Percentiles rank a stretch among this genome's conserved stretches.
These are phyloP conservation scores for Saccharomycopsis hybrid DNA, from an alignment of 1,139 yeast species.

Conservation along the genomic window DNA sequence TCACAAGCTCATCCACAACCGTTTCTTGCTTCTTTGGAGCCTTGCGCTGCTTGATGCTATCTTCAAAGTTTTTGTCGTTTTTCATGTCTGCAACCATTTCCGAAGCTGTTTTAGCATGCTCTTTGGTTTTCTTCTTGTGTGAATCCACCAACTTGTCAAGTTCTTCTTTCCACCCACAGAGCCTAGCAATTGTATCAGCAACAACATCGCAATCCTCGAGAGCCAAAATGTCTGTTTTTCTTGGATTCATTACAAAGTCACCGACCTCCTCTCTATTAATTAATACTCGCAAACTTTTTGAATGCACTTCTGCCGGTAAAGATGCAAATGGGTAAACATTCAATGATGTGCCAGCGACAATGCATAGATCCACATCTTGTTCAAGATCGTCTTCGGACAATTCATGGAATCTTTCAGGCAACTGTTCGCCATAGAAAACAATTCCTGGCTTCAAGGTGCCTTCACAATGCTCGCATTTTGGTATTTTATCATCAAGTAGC, in stretches of 20 bases:
- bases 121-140: conserved; percentile 22
- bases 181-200: conserved; percentile 44
- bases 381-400: conserved; percentile 58
- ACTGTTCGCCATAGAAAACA: conserved; percentile 84
- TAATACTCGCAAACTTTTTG: conserved; percentile 49
- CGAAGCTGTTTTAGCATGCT: conserved; percentile 22
- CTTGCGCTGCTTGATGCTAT: conserved; percentile 14
- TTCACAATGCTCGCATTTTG: conserved; percentile 43
- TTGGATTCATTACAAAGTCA: conserved; percentile 44
- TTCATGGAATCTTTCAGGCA: conserved; percentile 65
- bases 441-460: conserved; percentile 90
- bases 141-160: conserved; percentile 33
- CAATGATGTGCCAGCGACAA: conserved; percentile 89
- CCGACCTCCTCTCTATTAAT: conserved; percentile 78
- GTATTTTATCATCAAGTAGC: conserved; percentile 32
- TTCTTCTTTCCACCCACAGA: conserved; percentile 61
- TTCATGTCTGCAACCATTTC: conserved; percentile 23
- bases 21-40: conserved; percentile 1
- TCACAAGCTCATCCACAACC: conserved; percentile 9
- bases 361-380: conserved; percentile 57
- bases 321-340: conserved; percentile 87
- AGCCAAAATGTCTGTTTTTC: conserved; percentile 54
- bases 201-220: conserved; percentile 60
- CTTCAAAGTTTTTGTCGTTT: conserved; percentile 17
- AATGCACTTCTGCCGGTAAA: conserved; percentile 59